phyloP scores from a whole-genome alignment of 164 flowering plant species.

The Annona cherimola region DNA sequence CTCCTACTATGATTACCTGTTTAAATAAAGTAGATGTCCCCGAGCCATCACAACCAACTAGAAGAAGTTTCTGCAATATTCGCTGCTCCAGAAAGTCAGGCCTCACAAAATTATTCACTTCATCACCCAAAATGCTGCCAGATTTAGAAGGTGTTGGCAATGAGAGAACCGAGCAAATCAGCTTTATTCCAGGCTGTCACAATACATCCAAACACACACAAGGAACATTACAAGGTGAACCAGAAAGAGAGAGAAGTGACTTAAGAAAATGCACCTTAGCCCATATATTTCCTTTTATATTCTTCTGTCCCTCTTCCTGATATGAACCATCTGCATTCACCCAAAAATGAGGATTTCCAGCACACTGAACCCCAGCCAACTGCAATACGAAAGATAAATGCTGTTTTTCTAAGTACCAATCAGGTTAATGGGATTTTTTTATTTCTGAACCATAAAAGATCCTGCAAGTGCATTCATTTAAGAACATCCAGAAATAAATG shows the following conservation, averaged over 20 bases:
- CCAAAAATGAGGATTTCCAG: slow-evolving; percentile 96
- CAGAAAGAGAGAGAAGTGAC: background rate
- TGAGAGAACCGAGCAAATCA: slow-evolving; percentile 73
- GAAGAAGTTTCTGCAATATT: slow-evolving; percentile 65
- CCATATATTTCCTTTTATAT: slow-evolving; percentile 87
- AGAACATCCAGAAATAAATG: background rate
- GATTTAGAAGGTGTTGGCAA: slow-evolving; percentile 79
- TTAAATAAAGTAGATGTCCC: slow-evolving; percentile 92
- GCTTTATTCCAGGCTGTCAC: slow-evolving; percentile 69
- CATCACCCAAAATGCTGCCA: slow-evolving; percentile 38
- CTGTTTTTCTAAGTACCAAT: too few species aligned
- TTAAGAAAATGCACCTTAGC: slow-evolving; percentile 55
- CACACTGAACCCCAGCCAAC: slow-evolving; percentile 96
- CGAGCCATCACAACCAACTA: slow-evolving; percentile 76
- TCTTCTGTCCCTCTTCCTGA: slow-evolving; percentile 93
- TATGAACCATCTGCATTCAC: slow-evolving; percentile 93
- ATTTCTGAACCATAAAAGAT: too few species aligned
- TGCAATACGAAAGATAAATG: slow-evolving; percentile 26
- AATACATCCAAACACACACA: background rate
- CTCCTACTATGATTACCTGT: slow-evolving; percentile 47
- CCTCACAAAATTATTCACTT: slow-evolving; percentile 29
- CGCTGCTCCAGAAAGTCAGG: slow-evolving; percentile 64
- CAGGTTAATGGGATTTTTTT: too few species aligned
- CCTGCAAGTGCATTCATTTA: background rate
- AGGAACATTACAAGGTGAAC: background rate